Evolutionary conservation across 2,329 filamentous ascomycete genomes (phyloP).

Genomic region (Beauveria sp.): DNA sequence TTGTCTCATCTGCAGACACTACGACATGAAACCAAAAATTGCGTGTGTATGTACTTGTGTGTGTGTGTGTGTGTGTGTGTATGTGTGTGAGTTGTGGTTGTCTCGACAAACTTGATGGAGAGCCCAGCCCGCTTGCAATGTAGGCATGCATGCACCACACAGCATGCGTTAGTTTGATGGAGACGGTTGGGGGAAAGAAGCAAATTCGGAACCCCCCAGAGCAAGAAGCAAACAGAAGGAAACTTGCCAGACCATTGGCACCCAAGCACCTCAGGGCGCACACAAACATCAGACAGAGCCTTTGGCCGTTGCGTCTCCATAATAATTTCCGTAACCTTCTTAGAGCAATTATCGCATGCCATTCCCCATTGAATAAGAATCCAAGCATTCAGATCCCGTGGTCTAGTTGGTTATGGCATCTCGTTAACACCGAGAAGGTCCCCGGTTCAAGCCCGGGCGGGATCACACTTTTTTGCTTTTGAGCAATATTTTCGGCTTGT

Average conservation of each 20-base stretch:
- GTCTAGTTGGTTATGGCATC: conserved; percentile 13
- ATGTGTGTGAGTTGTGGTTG: not conserved
- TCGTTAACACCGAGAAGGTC: conserved; percentile 13
- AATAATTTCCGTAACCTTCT: not conserved
- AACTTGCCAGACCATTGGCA: not conserved
- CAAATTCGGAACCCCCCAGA: not conserved
- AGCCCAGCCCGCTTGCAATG: too few species aligned
- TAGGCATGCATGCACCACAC: too few species aligned
- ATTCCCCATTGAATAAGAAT: conserved; percentile 3
- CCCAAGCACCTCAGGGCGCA: too few species aligned
- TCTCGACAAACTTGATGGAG: not conserved
- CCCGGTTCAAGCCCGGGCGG: conserved; percentile 13
- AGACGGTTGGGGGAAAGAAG: not conserved
- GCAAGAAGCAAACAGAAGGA: not conserved
- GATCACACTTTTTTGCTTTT: conserved; percentile 9
- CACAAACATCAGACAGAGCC: not conserved
- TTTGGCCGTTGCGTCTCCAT: not conserved
- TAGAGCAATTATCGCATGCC: not conserved
- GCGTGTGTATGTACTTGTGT: too few species aligned
- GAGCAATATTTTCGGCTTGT: not conserved
- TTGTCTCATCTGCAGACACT: not conserved
- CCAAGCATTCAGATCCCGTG: conserved; percentile 5
- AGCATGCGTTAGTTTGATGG: not conserved
- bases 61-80: not conserved
- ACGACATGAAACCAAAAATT: not conserved